These are phyloP conservation scores for Fusarium veterinarium DNA, from an alignment of 2,329 filamentous ascomycete species.

Conservation along the genomic window DNA sequence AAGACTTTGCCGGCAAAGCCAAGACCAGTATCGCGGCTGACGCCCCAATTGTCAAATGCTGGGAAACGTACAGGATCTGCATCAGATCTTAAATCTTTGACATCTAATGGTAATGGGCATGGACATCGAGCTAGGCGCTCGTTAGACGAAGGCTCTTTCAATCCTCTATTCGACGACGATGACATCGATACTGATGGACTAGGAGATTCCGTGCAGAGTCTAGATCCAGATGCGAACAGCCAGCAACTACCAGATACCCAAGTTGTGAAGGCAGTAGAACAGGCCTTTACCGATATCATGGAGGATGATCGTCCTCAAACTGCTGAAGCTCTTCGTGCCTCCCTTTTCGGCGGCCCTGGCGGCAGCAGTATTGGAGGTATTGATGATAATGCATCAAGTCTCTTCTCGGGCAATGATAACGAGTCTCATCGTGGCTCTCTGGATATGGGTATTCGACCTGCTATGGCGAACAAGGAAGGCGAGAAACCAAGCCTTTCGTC, in stretches of 20 bases:
- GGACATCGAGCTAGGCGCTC: conserved; percentile 69
- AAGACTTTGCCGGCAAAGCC: conserved; percentile 58
- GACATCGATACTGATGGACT: conserved; percentile 78
- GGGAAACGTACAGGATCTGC: conserved; percentile 59
- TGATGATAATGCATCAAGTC: conserved; percentile 57
- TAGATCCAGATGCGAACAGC: conserved; percentile 73
- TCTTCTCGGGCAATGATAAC: conserved; percentile 65
- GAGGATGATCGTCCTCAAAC: conserved; percentile 76
- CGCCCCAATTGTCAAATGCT: conserved; percentile 50
- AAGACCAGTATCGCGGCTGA: conserved; percentile 57
- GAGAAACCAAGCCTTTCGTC: conserved; percentile 91
- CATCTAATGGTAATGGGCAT: conserved; percentile 52
- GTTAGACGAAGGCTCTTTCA: conserved; percentile 69
- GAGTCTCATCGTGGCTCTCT: conserved; percentile 72
- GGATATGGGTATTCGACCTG: conserved; percentile 58
- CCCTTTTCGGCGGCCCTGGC: conserved; percentile 65
- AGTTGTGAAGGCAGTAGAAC: conserved; percentile 92
- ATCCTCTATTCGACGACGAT: conserved; percentile 83
- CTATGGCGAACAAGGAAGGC: conserved; percentile 55
- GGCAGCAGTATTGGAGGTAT: conserved; percentile 30
- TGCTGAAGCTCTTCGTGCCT: conserved; percentile 72
- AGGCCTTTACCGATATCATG: conserved; percentile 91
- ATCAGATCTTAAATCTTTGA: conserved; percentile 58
- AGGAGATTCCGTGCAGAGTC: conserved; percentile 78
- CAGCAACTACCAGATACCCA: conserved; percentile 75